These are phyloP conservation scores for Hordeum pubiflorum DNA, from an alignment of 202 grass and related monocot genomes.

Conservation along the genomic window DNA sequence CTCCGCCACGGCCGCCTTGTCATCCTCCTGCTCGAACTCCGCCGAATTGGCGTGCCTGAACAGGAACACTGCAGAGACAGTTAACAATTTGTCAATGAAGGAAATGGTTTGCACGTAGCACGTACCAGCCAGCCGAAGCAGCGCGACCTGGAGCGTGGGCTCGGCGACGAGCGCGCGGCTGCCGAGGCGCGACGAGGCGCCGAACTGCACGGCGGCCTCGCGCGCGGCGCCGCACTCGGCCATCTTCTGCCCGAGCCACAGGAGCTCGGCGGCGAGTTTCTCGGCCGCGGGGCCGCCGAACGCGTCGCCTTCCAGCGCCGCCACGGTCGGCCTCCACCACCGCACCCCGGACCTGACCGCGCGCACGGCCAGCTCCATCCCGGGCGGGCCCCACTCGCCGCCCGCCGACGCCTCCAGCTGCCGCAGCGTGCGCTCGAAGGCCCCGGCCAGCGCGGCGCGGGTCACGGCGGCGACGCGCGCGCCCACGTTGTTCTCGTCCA, in stretches of 20 bases:
- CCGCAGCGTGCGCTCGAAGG: slow-evolving; percentile 51
- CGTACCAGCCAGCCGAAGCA: slow-evolving; percentile 64
- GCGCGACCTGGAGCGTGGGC: slow-evolving; percentile 59
- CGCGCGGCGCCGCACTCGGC: slow-evolving; percentile 35
- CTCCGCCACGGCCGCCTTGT: slow-evolving; percentile 3
- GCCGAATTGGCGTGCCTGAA: slow-evolving; percentile 57
- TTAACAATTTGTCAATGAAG: too few relatives aligned
- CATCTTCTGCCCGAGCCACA: slow-evolving; percentile 87
- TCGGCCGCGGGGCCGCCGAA: slow-evolving; percentile 39
- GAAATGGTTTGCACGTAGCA: neutral
- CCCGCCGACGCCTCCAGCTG: slow-evolving; percentile 43
- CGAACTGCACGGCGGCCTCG: slow-evolving; percentile 56
- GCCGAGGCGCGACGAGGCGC: slow-evolving; percentile 41
- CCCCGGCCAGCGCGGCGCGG: slow-evolving; percentile 31
- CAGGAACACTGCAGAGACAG: slow-evolving; percentile 44
- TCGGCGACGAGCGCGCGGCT: slow-evolving; percentile 41
- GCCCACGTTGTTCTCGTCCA: slow-evolving; percentile 46
- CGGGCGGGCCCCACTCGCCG: neutral
- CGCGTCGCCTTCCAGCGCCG: slow-evolving; percentile 15
- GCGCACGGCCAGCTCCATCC: slow-evolving; percentile 34
- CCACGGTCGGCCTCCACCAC: slow-evolving; percentile 29
- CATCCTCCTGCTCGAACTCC: slow-evolving; percentile 36
- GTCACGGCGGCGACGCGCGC: slow-evolving; percentile 29
- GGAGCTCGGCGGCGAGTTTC: slow-evolving; percentile 68
- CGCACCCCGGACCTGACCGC: slow-evolving; percentile 36